A percentile compares a stretch with the other conserved stretches of the same genome.
Conservation (phyloP, 768 basidiomycete genomes). For the Boletus vermiculosoides region DNA sequence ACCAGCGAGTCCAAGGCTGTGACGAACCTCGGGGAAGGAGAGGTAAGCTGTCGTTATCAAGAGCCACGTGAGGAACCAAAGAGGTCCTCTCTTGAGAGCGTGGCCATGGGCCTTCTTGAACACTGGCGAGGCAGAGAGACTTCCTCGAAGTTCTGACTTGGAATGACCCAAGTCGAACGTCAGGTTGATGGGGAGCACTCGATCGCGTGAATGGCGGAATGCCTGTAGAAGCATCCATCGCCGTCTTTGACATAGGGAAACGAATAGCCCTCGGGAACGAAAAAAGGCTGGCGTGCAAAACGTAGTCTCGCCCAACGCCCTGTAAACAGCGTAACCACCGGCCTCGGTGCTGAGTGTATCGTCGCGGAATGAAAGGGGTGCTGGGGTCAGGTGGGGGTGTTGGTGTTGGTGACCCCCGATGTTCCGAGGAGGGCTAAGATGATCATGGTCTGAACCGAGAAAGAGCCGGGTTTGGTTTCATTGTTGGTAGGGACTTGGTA, state of each 20-base stretch:
- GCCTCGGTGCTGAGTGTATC: too few species aligned
- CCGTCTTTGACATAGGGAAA: slow-evolving; percentile 12
- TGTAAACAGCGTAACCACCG: too few species aligned
- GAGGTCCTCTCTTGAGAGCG: too few species aligned
- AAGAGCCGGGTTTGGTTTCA: background rate
- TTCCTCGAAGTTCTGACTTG: slow-evolving; percentile 21
- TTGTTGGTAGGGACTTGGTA: background rate
- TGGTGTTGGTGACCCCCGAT: too few species aligned
- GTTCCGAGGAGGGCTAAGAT: background rate
- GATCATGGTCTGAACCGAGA: background rate
- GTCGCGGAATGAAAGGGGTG: slow-evolving; percentile 11
- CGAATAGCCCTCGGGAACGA: slow-evolving; percentile 12
- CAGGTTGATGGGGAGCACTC: too few species aligned
- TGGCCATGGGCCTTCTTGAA: slow-evolving; percentile 31
- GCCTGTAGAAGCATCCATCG: slow-evolving; percentile 24
- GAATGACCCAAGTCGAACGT: slow-evolving; percentile 13
- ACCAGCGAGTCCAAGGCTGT: slow-evolving; percentile 58
- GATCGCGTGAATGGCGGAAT: slow-evolving; percentile 21
- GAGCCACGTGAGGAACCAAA: background rate
- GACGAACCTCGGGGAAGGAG: slow-evolving; percentile 51
- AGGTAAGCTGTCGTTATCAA: slow-evolving; percentile 22
- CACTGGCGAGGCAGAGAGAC: slow-evolving; percentile 25
- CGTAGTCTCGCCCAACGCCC: too few species aligned
- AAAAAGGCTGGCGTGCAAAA: too few species aligned
- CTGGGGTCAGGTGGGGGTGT: slow-evolving; percentile 22